Percentiles rank a stretch among this genome's conserved stretches.
phyloP scores from a whole-genome alignment of 768 basidiomycete species.

The Lentinus brumalis region DNA sequence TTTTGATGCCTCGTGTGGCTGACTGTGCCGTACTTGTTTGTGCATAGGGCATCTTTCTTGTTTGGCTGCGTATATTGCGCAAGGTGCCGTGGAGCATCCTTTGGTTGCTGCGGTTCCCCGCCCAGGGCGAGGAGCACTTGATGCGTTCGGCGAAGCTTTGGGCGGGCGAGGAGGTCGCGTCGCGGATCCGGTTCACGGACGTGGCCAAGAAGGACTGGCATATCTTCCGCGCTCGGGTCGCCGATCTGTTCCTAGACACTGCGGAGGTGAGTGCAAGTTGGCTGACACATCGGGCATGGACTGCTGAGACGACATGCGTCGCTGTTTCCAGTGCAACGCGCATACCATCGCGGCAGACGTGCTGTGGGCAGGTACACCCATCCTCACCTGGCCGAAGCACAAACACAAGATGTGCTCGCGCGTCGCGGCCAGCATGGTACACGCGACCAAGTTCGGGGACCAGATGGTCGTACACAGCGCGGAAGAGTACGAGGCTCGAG shows the following conservation, averaged over 20 bases:
- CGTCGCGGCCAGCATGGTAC: constrained; percentile 49
- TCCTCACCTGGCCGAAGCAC: constrained; percentile 50
- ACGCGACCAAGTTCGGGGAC: constrained; percentile 49
- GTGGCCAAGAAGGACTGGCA: constrained; percentile 49
- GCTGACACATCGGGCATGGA: neutral
- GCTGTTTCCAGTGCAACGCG: constrained; percentile 45
- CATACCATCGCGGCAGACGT: constrained; percentile 55
- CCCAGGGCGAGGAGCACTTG: constrained; percentile 48
- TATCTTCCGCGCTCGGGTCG: constrained; percentile 46
- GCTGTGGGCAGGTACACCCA: constrained; percentile 53
- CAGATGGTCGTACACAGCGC: constrained; percentile 47
- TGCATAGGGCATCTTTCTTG: constrained; percentile 43
- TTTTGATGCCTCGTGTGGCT: neutral
- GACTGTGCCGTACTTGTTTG: neutral
- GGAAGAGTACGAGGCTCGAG: constrained; percentile 49
- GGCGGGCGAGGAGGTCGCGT: constrained; percentile 48
- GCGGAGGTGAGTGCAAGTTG: constrained; percentile 40
- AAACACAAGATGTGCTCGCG: constrained; percentile 52
- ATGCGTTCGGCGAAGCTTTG: constrained; percentile 43
- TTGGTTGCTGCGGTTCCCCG: constrained; percentile 56
- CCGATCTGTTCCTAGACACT: constrained; percentile 54
- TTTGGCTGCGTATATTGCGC: constrained; percentile 50
- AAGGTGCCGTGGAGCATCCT: constrained; percentile 48
- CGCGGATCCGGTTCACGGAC: constrained; percentile 50
- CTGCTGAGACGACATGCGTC: neutral